phyloP scores from a whole-genome alignment of 78 protist genomes.

The Dictyostelium purpureum region DNA sequence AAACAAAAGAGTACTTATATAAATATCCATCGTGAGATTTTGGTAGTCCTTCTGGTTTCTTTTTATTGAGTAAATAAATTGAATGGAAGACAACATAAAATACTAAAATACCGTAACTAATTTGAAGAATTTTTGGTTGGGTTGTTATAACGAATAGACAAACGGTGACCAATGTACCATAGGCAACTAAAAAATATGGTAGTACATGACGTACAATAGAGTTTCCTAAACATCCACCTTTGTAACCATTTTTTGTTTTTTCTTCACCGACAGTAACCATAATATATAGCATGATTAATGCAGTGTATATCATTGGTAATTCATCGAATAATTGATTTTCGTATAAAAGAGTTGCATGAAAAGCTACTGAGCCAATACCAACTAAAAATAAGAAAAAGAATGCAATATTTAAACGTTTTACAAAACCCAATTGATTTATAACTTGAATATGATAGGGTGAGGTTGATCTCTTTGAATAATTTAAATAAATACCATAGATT shows the following conservation, averaged over 20 bases:
- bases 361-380: slow-evolving; percentile 62
- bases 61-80: slow-evolving; percentile 20
- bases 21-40: slow-evolving; percentile 32
- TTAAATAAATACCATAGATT: slow-evolving; percentile 56
- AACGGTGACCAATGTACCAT: slow-evolving; percentile 33
- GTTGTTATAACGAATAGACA: slow-evolving; percentile 9
- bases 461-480: background rate
- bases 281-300: slow-evolving; percentile 53
- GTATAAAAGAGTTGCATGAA: slow-evolving; percentile 67
- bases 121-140: slow-evolving; percentile 68
- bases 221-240: slow-evolving; percentile 62
- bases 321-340: slow-evolving; percentile 76
- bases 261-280: slow-evolving; percentile 58
- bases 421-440: background rate
- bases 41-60: background rate
- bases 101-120: slow-evolving; percentile 44
- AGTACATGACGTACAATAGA: slow-evolving; percentile 22
- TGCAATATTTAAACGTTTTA: slow-evolving; percentile 1
- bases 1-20: slow-evolving; percentile 19
- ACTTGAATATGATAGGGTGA: slow-evolving; percentile 14
- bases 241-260: background rate
- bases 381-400: background rate
- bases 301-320: slow-evolving; percentile 72
- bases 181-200: slow-evolving; percentile 45
- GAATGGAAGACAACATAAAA: slow-evolving; percentile 51